These are phyloP conservation scores for Phytopythium helicoides DNA, from an alignment of 352 stramenopile species.

Conservation along the genomic window DNA sequence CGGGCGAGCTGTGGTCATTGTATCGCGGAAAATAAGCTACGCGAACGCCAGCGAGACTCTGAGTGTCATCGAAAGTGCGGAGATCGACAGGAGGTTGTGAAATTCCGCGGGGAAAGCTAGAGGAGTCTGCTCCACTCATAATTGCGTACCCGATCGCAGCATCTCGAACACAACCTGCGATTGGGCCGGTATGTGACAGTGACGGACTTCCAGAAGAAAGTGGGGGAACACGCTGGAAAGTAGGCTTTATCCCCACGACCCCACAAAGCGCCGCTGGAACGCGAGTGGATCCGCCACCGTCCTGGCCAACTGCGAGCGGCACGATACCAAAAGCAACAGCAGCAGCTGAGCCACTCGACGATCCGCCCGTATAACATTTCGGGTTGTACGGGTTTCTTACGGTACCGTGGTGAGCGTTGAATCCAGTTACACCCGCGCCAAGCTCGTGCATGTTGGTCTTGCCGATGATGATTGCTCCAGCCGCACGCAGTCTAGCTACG, in stretches of 20 bases:
- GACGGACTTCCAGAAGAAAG: constrained; percentile 53
- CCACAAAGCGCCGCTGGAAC: constrained; percentile 88
- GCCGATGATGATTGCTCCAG: constrained; percentile 86
- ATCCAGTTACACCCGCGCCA: constrained; percentile 67
- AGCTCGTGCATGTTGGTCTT: constrained; percentile 91
- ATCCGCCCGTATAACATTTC: constrained; percentile 86
- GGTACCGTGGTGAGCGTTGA: constrained; percentile 73
- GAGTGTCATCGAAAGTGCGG: constrained; percentile 53
- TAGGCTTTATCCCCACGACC: constrained; percentile 88
- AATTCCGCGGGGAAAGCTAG: constrained; percentile 39
- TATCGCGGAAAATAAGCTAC: constrained; percentile 81
- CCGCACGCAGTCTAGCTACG: constrained; percentile 54
- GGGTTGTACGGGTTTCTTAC: constrained; percentile 86
- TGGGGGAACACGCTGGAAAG: constrained; percentile 71
- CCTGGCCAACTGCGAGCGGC: constrained; percentile 80
- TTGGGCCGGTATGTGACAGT: constrained; percentile 74
- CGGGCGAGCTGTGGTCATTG: constrained; percentile 61
- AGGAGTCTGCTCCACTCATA: constrained; percentile 63
- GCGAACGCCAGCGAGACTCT: constrained; percentile 58
- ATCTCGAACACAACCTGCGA: constrained; percentile 80
- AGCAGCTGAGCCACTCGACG: constrained; percentile 85
- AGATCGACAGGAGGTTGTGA: constrained; percentile 49
- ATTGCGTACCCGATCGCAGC: constrained; percentile 83
- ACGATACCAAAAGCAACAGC: constrained; percentile 86
- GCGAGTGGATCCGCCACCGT: constrained; percentile 89